These are phyloP conservation scores for Moringa oleifera DNA, from an alignment of 345 rosid genomes.

Conservation along the genomic window DNA sequence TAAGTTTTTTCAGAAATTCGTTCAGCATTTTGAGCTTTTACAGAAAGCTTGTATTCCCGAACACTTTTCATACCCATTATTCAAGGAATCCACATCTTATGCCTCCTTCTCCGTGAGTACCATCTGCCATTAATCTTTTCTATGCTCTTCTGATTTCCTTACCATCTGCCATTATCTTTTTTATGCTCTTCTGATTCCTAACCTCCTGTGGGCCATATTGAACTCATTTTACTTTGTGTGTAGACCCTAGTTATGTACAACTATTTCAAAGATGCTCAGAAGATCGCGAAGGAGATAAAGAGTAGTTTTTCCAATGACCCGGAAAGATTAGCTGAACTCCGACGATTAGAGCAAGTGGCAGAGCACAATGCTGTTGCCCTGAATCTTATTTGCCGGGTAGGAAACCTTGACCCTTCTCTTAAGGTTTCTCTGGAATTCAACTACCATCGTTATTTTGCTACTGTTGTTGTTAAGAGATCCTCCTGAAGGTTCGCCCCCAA, in stretches of 20 bases:
- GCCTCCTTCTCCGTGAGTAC: constrained; percentile 69
- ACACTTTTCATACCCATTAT: constrained; percentile 61
- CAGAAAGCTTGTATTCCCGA: constrained; percentile 91
- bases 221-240: not conserved
- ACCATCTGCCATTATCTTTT: not conserved
- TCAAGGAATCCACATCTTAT: constrained; percentile 64
- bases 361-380: constrained; percentile 83
- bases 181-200: not conserved
- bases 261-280: constrained; percentile 86
- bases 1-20: constrained; percentile 55
- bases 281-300: constrained; percentile 74
- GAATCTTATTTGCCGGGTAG: constrained; percentile 51
- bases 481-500: constrained; percentile 38
- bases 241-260: constrained; percentile 62
- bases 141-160: not conserved
- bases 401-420: constrained; percentile 61
- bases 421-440: constrained; percentile 85
- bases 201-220: not conserved
- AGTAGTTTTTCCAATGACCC: constrained; percentile 64
- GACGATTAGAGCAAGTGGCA: constrained; percentile 80
- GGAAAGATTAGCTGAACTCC: constrained; percentile 65
- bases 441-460: constrained; percentile 86
- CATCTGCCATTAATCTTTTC: not conserved
- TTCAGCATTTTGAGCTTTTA: constrained; percentile 91
- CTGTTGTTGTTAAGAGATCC: constrained; percentile 84